phyloP scores from a whole-genome alignment of 2,329 filamentous ascomycete genomes.

The Byssoonygena ceratinophila region DNA sequence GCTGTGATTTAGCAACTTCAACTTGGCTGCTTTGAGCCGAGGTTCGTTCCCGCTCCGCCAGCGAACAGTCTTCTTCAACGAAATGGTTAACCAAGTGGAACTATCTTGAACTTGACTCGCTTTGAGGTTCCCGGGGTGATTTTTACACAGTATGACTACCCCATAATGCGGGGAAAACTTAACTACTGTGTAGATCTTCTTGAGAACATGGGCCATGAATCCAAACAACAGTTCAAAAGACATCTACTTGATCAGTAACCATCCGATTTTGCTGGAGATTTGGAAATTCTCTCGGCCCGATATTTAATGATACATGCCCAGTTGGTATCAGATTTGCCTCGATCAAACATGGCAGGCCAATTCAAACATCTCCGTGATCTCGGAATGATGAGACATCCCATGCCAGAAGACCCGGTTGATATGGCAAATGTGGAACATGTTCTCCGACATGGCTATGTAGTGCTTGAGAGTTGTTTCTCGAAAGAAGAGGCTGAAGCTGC shows the following conservation, averaged over 20 bases:
- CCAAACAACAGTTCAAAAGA: neutral
- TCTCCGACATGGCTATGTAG: slow-evolving; percentile 30
- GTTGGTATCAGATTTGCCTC: too few relatives aligned
- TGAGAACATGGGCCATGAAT: neutral
- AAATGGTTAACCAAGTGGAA: neutral
- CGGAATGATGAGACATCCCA: slow-evolving; percentile 4
- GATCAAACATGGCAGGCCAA: neutral
- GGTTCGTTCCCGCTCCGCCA: neutral
- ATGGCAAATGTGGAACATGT: slow-evolving; percentile 24
- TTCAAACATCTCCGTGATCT: slow-evolving; percentile 2
- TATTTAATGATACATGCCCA: too few relatives aligned
- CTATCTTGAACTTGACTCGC: neutral
- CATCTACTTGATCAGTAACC: neutral
- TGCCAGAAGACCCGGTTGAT: slow-evolving; percentile 18
- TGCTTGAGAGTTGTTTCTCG: slow-evolving; percentile 28
- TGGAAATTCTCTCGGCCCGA: neutral
- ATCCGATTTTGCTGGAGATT: neutral
- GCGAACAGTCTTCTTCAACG: neutral
- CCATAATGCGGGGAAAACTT: neutral
- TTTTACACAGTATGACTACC: neutral
- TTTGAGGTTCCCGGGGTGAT: too few relatives aligned
- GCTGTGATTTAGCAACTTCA: too few relatives aligned
- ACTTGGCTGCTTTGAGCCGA: neutral
- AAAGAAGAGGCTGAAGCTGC: slow-evolving; percentile 25
- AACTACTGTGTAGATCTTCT: neutral